These are phyloP conservation scores for Hypoxylon cercidicola DNA, from an alignment of 495 filamentous ascomycete species.

Conservation along the genomic window DNA sequence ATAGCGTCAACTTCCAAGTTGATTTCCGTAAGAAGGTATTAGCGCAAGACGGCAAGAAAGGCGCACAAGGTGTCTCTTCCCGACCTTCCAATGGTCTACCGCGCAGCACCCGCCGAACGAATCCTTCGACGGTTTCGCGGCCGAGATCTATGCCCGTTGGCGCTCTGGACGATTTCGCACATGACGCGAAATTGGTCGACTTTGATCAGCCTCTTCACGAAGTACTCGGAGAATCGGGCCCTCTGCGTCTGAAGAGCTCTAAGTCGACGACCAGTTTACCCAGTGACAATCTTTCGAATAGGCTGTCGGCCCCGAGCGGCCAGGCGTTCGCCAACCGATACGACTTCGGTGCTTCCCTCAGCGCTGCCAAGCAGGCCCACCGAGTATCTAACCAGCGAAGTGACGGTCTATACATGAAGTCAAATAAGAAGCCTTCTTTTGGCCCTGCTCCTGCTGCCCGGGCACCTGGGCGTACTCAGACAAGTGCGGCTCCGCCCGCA, in stretches of 20 bases:
- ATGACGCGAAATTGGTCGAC: conserved; percentile 61
- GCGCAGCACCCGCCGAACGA: conserved; percentile 74
- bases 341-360: conserved; percentile 90
- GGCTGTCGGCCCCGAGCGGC: conserved; percentile 66
- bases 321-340: conserved; percentile 92
- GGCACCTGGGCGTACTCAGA: conserved; percentile 28
- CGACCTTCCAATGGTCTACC: conserved; percentile 72
- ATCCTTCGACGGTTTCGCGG: conserved; percentile 56
- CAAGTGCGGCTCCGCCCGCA: conserved; percentile 21
- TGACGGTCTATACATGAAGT: conserved; percentile 63
- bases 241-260: conserved; percentile 63
- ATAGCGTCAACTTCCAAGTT: conserved; percentile 84
- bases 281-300: conserved; percentile 59
- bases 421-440: conserved; percentile 48
- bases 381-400: conserved; percentile 64
- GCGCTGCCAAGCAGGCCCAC: conserved; percentile 78
- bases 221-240: conserved; percentile 62
- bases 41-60: conserved; percentile 64
- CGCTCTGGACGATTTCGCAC: conserved; percentile 75
- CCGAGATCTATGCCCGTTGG: conserved; percentile 71
- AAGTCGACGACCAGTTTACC: conserved; percentile 58
- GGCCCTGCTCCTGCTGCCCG: conserved; percentile 42
- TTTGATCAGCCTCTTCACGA: conserved; percentile 67
- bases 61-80: conserved; percentile 58
- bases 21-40: conserved; percentile 85